Percentiles rank a stretch among this genome's conserved stretches.
These are phyloP conservation scores for Amaranthus palmeri DNA, from an alignment of 148 eudicot species.

Conservation along the genomic window DNA sequence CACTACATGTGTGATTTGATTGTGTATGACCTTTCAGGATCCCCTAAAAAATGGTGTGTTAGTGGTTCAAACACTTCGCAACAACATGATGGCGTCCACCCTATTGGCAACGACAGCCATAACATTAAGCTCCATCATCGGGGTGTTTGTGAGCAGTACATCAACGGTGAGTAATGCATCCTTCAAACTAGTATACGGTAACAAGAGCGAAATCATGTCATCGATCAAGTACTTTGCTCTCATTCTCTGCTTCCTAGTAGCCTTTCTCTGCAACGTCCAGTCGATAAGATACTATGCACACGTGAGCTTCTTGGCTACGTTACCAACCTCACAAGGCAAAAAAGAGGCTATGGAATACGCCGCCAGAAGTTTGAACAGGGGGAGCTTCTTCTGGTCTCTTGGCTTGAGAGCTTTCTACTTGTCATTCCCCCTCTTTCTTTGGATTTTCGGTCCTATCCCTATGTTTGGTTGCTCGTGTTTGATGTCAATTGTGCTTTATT, in stretches of 20 bases:
- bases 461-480: conserved; percentile 56
- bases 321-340: conserved; percentile 41
- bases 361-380: conserved; percentile 54
- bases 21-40: conserved; percentile 25
- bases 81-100: conserved; percentile 64
- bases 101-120: conserved; percentile 79
- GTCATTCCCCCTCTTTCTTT: conserved; percentile 74
- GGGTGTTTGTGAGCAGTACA: conserved; percentile 61
- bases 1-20: neutral
- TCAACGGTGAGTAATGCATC: conserved; percentile 33
- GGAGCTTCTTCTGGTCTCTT: conserved; percentile 75
- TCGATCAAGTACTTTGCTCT: conserved; percentile 66
- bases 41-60: conserved; percentile 66
- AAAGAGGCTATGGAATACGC: conserved; percentile 60
- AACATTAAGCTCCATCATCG: conserved; percentile 69
- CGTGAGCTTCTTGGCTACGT: conserved; percentile 65
- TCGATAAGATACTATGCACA: conserved; percentile 78
- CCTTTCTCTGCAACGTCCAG: conserved; percentile 70
- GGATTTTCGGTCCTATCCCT: conserved; percentile 85
- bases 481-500: conserved; percentile 57
- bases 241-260: conserved; percentile 69
- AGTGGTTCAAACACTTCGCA: conserved; percentile 44
- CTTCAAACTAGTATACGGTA: conserved; percentile 43
- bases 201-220: conserved; percentile 35
- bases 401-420: conserved; percentile 78